Base-by-base conservation (phyloP, 2,329 filamentous ascomycete species). In the Metarhizium anisopliae region DNA sequence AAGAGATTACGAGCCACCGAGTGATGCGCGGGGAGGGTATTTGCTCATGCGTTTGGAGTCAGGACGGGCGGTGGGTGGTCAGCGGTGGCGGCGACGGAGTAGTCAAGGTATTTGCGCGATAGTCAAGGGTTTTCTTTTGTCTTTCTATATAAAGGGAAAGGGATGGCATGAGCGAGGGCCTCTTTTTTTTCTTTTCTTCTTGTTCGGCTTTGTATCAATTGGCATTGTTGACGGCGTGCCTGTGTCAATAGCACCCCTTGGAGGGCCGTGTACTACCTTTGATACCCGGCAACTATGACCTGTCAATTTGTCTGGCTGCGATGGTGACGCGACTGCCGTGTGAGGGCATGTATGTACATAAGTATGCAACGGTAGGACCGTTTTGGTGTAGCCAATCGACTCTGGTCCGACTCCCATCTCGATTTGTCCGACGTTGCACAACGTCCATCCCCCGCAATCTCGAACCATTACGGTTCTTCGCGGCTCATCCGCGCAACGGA, bases 21-120 rank as follows among this genome's bases (percentile, higher is more conserved):
- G 82, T 95, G 61, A 96, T 97, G 92, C 84, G 94, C 53, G 94
- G 93, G 51, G 94, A 99, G 69, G 94, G 94, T 25, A 90, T 97
- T 7, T 97, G 93, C 72, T 83, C 87, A 16, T 93, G 96, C 4
- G 89, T 94, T 18, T 99, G 94, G 94, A 96, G 91, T 68, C 88
- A 91, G 64, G 94, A 99, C 67, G 92, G 93, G 38, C 83, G 91
- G 62, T 94, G 94, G 82, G 92, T 99, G 42, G 90, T 97, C 56
- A 95, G 90, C 64, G 93, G 88, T 42, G 94, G 94, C 45, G 94
- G 94, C 13, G 94, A 99, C 69, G 94, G 94, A 6, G 87, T 96
- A 40, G 93, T 96, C 59, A 97, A 97, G 77, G 92, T 97, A 56
- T 97, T 85, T 75, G 79, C 83, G 55, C 76, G 82, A 56, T 84